Percentiles rank a stretch among this genome's conserved stretches.
These are phyloP conservation scores for Globisporangium radiosum DNA, from an alignment of 352 stramenopile genomes.

Conservation along the genomic window DNA sequence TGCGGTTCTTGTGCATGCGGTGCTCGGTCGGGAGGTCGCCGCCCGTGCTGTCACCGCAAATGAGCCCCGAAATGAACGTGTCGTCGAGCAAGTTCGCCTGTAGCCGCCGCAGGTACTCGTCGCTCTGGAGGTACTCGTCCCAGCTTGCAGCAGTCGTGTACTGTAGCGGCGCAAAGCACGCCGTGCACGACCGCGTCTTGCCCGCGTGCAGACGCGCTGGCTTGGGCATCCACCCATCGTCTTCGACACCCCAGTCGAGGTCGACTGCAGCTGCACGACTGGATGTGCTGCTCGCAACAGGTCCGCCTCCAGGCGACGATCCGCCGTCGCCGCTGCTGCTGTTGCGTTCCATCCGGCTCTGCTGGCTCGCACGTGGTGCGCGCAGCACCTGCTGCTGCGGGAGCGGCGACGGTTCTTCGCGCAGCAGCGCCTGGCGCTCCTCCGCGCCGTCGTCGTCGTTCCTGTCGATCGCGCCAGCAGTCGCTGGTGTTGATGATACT, in stretches of 20 bases:
- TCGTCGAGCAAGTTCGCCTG: slow-evolving; percentile 74
- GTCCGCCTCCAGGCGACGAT: neutral
- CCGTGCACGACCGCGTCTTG: slow-evolving; percentile 62
- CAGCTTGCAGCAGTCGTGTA: slow-evolving; percentile 61
- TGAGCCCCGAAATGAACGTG: slow-evolving; percentile 67
- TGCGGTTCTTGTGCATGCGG: slow-evolving; percentile 82
- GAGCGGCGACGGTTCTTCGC: slow-evolving; percentile 2
- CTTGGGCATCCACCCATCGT: slow-evolving; percentile 84
- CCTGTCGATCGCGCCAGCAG: neutral
- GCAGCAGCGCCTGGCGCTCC: slow-evolving; percentile 5
- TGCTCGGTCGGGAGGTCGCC: slow-evolving; percentile 80
- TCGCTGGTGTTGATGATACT: neutral
- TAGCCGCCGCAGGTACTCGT: slow-evolving; percentile 63
- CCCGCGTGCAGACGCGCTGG: slow-evolving; percentile 71
- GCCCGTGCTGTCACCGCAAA: slow-evolving; percentile 64
- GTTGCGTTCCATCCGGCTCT: slow-evolving; percentile 10
- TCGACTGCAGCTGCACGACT: slow-evolving; percentile 1
- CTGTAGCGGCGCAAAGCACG: slow-evolving; percentile 75
- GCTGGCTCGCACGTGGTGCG: neutral
- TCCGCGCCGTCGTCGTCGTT: slow-evolving; percentile 3
- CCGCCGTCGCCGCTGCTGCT: slow-evolving; percentile 7
- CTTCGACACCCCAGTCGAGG: slow-evolving; percentile 22
- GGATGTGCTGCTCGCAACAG: neutral
- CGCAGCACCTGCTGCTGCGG: slow-evolving; percentile 1
- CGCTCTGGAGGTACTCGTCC: slow-evolving; percentile 82